Base-by-base conservation (phyloP, 352 stramenopile genomes). In the Phytophthora crassamura region DNA sequence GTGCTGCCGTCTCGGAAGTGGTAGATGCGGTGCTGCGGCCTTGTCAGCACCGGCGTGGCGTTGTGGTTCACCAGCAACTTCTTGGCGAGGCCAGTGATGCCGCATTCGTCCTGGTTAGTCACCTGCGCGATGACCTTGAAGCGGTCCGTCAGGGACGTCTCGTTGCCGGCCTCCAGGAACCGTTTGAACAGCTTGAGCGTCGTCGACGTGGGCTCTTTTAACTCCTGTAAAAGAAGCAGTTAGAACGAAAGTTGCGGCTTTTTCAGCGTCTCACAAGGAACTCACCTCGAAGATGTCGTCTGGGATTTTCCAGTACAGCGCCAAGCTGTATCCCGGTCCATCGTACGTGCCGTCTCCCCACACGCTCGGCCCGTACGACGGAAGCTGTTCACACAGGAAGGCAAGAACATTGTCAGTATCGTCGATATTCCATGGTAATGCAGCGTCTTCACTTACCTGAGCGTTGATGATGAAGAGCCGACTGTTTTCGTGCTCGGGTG, bases 71-170 rank as follows among this genome's bases (percentile, higher is more conserved):
- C 67, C 9, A 95, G 69, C 22, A 95, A 63, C 67, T 90, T 93
- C 67, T 91, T 91, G 12, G 67, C 74, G 72, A 93, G 84, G 16
- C 86, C 86, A 5, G 81, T 86, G 50, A 95, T 52, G 10, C 86
- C 86, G 42, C 86, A 95, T 54, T 95, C 84, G 60, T 93, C 81
- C 45, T 93, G 80, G 56, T 95, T 95, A 15, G 82, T 89, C 55
- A 95, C 86, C 64, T 95, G 86, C 0, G 83, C 84, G 53, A 95
- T 95, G 33, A 93, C 83, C 46, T 95, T 95, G 70, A 95, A 95
- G 28, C 86, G 81, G 52, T 95, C 86, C 3, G 85, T 91, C 39
- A 95, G 46, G 7, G 76, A 78, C 42, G 81, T 80, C 51, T 94
- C 86, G 22, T 73, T 75, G 7, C 73, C 82, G 1, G 86, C 84